A percentile compares a stretch with the other conserved stretches of the same genome.
Evolutionary conservation across 805 yeast genomes (phyloP).

Genomic region (Sugiyamaella mastotermitis): DNA sequence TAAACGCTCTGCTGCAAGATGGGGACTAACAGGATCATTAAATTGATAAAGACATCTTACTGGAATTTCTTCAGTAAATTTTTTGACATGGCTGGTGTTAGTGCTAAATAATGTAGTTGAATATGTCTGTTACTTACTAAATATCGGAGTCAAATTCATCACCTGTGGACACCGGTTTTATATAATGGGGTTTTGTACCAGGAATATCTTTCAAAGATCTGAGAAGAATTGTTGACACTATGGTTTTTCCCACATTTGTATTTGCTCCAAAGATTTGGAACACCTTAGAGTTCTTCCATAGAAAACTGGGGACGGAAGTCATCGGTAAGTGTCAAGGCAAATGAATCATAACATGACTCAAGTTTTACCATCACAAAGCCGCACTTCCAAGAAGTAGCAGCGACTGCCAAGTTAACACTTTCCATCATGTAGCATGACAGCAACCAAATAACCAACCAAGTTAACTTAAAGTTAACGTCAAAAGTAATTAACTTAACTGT

Average conservation of each 20-base stretch:
- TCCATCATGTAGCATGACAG: too few relatives aligned
- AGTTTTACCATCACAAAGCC: too few relatives aligned
- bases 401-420: too few relatives aligned
- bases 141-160: slow-evolving; percentile 17
- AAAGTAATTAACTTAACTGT: too few relatives aligned
- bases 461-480: too few relatives aligned
- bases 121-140: slow-evolving; percentile 9
- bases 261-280: slow-evolving; percentile 23
- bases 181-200: slow-evolving; percentile 14
- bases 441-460: too few relatives aligned
- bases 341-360: too few relatives aligned
- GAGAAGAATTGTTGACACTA: slow-evolving; percentile 18
- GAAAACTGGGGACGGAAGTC: too few relatives aligned
- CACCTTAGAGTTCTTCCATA: slow-evolving; percentile 9
- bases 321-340: not conserved
- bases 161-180: slow-evolving; percentile 25
- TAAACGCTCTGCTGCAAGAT: slow-evolving; percentile 14
- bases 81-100: slow-evolving; percentile 11
- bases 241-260: slow-evolving; percentile 25
- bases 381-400: too few relatives aligned
- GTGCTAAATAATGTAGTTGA: slow-evolving; percentile 2
- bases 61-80: slow-evolving; percentile 8
- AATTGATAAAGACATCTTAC: slow-evolving; percentile 14
- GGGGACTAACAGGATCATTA: slow-evolving; percentile 20
- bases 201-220: slow-evolving; percentile 3